A percentile compares a stretch with the other conserved stretches of the same genome.
Conservation (phyloP, 1,139 yeast genomes). For the Diutina neorugosa region DNA sequence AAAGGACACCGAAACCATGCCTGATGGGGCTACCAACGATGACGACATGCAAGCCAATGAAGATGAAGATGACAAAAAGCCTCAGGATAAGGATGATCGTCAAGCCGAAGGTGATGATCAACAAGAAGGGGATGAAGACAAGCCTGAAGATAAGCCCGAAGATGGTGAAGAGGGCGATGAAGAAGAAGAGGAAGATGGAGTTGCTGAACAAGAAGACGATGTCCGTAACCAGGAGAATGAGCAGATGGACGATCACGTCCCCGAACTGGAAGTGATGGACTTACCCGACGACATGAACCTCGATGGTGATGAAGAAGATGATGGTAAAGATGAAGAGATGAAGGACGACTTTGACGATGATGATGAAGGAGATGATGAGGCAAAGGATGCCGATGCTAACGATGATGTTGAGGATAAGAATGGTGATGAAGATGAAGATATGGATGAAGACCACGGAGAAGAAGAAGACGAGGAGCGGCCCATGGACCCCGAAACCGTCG, state of each 20-base stretch:
- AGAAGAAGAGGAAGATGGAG: slow-evolving; percentile 46
- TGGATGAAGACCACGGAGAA: slow-evolving; percentile 9
- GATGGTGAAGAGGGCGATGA: slow-evolving; percentile 23
- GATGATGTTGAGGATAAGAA: slow-evolving; percentile 11
- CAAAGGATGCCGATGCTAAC: slow-evolving; percentile 12
- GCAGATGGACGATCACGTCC: slow-evolving; percentile 58
- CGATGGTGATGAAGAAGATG: slow-evolving; percentile 56
- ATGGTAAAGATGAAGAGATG: slow-evolving; percentile 25
- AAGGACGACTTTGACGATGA: slow-evolving; percentile 13
- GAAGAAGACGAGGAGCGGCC: slow-evolving; percentile 12
- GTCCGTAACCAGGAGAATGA: slow-evolving; percentile 64
- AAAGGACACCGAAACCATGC: slow-evolving; percentile 58
- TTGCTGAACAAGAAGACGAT: slow-evolving; percentile 71
- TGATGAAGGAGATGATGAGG: slow-evolving; percentile 16
- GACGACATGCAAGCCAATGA: slow-evolving; percentile 59
- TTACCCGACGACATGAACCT: slow-evolving; percentile 80
- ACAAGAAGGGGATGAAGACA: slow-evolving; percentile 15
- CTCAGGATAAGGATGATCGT: slow-evolving; percentile 17
- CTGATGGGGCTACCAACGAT: slow-evolving; percentile 39
- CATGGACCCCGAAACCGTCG: slow-evolving; percentile 14
- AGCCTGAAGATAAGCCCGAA: slow-evolving; percentile 17
- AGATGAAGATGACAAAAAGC: slow-evolving; percentile 27
- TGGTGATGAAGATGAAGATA: slow-evolving; percentile 1
- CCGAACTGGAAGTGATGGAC: slow-evolving; percentile 71
- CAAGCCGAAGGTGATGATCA: slow-evolving; percentile 17